phyloP scores from a whole-genome alignment of 352 stramenopile species.

The Pythium insidiosum region DNA sequence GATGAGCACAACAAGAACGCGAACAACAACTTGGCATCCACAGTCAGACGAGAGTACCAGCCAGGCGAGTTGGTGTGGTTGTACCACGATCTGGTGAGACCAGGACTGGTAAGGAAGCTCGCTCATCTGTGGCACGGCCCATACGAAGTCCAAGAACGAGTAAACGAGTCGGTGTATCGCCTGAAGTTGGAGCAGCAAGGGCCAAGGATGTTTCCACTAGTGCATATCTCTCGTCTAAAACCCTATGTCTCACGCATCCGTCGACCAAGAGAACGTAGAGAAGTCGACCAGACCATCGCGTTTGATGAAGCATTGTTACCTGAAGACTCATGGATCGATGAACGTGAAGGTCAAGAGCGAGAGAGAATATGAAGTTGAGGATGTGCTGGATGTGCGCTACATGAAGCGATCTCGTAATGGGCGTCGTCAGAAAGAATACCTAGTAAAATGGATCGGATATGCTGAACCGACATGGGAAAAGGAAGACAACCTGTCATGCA shows the following conservation, averaged over 20 bases:
- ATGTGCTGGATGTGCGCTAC: neutral
- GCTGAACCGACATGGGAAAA: slow-evolving; percentile 2
- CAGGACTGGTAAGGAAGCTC: neutral
- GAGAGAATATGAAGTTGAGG: no score
- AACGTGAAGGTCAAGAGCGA: no score
- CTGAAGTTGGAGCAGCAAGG: neutral
- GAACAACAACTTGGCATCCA: neutral
- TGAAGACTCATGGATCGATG: slow-evolving; percentile 2
- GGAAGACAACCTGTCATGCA: slow-evolving; percentile 1
- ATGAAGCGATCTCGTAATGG: neutral
- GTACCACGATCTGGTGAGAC: neutral
- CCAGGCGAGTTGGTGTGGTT: neutral
- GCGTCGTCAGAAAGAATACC: no score
- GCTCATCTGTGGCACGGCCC: slow-evolving; percentile 5
- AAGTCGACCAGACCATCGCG: neutral
- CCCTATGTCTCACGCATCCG: neutral
- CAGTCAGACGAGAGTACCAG: neutral
- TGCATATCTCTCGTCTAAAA: slow-evolving; percentile 5
- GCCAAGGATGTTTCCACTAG: neutral
- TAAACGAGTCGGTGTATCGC: neutral
- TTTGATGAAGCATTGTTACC: slow-evolving; percentile 5
- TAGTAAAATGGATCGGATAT: slow-evolving; percentile 1
- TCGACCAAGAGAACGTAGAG: neutral
- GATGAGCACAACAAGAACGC: neutral
- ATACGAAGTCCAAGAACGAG: neutral